Evolutionary conservation across 2,329 filamentous ascomycete species (phyloP), one percentile per base, ranked within the genome.

Genomic region (Fusarium setosum): DNA sequence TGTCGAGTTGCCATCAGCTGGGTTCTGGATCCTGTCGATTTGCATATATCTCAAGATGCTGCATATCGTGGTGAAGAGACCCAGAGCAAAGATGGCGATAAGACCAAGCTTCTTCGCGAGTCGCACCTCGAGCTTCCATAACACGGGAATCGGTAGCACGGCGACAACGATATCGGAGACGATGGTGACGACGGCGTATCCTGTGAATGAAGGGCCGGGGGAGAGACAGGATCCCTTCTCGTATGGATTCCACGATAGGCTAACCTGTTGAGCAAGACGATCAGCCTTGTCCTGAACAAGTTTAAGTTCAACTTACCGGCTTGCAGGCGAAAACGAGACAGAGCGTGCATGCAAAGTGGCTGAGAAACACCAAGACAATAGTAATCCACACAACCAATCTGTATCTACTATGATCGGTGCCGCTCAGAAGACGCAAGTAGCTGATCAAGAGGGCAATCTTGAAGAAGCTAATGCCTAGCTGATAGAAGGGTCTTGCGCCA

Each of bases 381-480:
- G 81, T 77, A 4, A 71, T 41, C 78, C 80, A 84, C 12, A 86
- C 82, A 4, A 82, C 55, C 2, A 71, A 65, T 3, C 82, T 77
- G 48, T 86, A 87, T 0, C 63, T 41, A 20, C 68, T 75, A 50
- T 83, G 82, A 23, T 81, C 79, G 1, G 83, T 86, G 1, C 81
- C 80, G 38, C 80, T 79, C 31, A 86, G 75, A 3, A 87, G 77
- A 6, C 83, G 80, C 17, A 86, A 72, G 63, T 86, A 86, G 62
- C 82, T 84, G 66, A 86, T 80, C 56, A 84, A 75, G 3, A 86
- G 75, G 0, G 84, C 83, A 24, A 85, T 80, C 68, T 87, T 87
- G 79, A 87, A 87, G 57, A 84, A 84, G 59, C 82, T 82, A 70
- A 87, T 84, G 34, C 84, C 84, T 8, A 85, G 48, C 61, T 86